These are phyloP conservation scores for Ceraceosorus bombacis DNA, from an alignment of 1,284 basidiomycete species.

Conservation along the genomic window DNA sequence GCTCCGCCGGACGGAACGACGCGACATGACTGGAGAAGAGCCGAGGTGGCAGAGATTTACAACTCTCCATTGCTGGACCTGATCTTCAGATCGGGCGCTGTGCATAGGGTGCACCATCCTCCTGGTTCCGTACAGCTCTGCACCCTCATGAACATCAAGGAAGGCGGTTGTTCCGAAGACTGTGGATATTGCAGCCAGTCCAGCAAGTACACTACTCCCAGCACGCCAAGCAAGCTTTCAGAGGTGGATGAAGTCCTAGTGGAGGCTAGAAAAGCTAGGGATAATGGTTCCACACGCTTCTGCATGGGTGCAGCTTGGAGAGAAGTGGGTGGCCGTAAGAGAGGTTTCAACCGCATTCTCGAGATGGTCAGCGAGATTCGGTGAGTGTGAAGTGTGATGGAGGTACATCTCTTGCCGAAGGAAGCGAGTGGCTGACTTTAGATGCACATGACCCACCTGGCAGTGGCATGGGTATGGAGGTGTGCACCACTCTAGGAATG, in stretches of 20 bases:
- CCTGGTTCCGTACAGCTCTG: conserved; percentile 86
- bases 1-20: conserved; percentile 9
- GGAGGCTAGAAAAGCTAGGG: conserved; percentile 76
- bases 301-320: conserved; percentile 99
- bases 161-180: conserved; percentile 80
- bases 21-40: conserved; percentile 37
- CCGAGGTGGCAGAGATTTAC: conserved; percentile 41
- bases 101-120: conserved; percentile 81
- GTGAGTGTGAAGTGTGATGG: conserved; percentile 48
- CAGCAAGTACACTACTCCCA: conserved; percentile 78
- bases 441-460: background rate
- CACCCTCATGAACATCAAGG: conserved; percentile 98
- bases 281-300: conserved; percentile 90
- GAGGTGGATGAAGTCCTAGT: conserved; percentile 79
- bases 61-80: conserved; percentile 44
- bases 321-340: conserved; percentile 84
- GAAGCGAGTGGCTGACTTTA: background rate
- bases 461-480: conserved; percentile 54
- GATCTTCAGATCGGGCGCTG: conserved; percentile 51
- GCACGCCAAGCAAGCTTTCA: conserved; percentile 79
- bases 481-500: conserved; percentile 98
- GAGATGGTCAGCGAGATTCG: conserved; percentile 70
- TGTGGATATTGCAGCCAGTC: conserved; percentile 99
- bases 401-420: background rate
- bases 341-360: conserved; percentile 87